Percentiles rank a stretch among this genome's conserved stretches.
These are phyloP conservation scores for Nannochloropsis oceanica DNA, from an alignment of 108 stramenopile genomes.

Conservation along the genomic window DNA sequence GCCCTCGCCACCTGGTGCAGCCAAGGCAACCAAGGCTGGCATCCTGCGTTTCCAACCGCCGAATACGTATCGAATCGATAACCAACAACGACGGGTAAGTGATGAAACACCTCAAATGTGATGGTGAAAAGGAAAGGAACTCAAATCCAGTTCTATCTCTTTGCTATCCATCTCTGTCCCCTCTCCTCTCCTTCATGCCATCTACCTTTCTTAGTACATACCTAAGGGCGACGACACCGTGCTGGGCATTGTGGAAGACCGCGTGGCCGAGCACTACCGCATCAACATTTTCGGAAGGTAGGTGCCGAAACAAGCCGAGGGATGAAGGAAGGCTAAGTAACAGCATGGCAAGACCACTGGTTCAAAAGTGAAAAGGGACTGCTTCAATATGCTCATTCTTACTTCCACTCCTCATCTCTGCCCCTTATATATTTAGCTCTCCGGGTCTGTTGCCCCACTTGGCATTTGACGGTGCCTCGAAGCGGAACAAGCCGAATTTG, in stretches of 20 bases:
- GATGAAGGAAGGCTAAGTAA: too few species aligned
- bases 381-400: too few species aligned
- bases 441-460: conserved; percentile 14
- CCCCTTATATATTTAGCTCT: background rate
- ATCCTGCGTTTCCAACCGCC: background rate
- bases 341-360: too few species aligned
- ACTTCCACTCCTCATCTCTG: too few species aligned
- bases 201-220: background rate
- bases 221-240: background rate
- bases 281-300: background rate
- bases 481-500: conserved; percentile 31
- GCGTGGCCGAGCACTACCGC: background rate
- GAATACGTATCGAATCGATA: background rate
- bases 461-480: conserved; percentile 30
- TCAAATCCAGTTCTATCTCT: too few species aligned
- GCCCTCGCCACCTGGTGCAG: background rate
- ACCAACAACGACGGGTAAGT: background rate
- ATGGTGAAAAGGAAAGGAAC: background rate
- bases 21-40: background rate
- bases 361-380: too few species aligned
- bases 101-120: background rate
- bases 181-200: background rate
- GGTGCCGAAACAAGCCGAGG: too few species aligned
- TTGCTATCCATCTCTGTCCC: background rate
- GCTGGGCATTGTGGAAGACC: background rate